These are phyloP conservation scores for Phaseolus coccineus DNA, from an alignment of 331 rosid genomes.

Conservation along the genomic window DNA sequence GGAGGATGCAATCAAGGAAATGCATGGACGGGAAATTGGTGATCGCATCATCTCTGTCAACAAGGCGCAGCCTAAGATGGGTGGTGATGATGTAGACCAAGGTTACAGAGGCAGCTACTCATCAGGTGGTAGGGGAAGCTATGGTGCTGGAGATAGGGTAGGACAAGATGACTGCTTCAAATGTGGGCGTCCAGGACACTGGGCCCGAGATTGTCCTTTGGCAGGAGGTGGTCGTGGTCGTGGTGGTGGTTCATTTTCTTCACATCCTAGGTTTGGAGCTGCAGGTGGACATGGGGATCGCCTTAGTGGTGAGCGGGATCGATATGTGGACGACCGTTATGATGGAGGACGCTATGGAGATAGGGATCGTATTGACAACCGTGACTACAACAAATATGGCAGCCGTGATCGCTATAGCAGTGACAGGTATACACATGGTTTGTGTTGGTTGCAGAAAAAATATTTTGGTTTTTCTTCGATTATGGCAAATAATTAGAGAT, in stretches of 20 bases:
- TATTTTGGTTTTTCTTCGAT: not conserved
- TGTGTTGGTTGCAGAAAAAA: not conserved
- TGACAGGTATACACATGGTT: slow-evolving; percentile 69
- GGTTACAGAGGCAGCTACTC: slow-evolving; percentile 82
- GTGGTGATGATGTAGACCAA: slow-evolving; percentile 78
- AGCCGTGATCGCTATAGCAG: slow-evolving; percentile 78
- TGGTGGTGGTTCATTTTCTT: slow-evolving; percentile 75
- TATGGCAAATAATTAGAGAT: not conserved
- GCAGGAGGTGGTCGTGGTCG: slow-evolving; percentile 74
- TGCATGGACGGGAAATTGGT: slow-evolving; percentile 90
- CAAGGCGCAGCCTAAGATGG: slow-evolving; percentile 93
- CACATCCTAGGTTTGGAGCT: slow-evolving; percentile 83
- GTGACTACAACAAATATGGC: slow-evolving; percentile 88
- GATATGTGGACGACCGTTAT: slow-evolving; percentile 78
- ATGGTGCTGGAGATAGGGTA: slow-evolving; percentile 72
- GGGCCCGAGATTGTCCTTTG: slow-evolving; percentile 96
- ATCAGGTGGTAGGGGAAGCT: slow-evolving; percentile 81
- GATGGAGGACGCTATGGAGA: slow-evolving; percentile 88
- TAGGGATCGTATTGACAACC: slow-evolving; percentile 78
- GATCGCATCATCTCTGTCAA: slow-evolving; percentile 88
- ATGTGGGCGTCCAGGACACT: slow-evolving; percentile 97
- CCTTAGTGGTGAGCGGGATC: slow-evolving; percentile 74
- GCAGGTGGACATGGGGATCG: slow-evolving; percentile 78
- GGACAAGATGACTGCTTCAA: slow-evolving; percentile 98
- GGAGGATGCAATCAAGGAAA: slow-evolving; percentile 98